A percentile compares a stretch with the other conserved stretches of the same genome.
These are phyloP conservation scores for Zygnema cylindricum DNA, from an alignment of 139 green algal species.

Conservation along the genomic window DNA sequence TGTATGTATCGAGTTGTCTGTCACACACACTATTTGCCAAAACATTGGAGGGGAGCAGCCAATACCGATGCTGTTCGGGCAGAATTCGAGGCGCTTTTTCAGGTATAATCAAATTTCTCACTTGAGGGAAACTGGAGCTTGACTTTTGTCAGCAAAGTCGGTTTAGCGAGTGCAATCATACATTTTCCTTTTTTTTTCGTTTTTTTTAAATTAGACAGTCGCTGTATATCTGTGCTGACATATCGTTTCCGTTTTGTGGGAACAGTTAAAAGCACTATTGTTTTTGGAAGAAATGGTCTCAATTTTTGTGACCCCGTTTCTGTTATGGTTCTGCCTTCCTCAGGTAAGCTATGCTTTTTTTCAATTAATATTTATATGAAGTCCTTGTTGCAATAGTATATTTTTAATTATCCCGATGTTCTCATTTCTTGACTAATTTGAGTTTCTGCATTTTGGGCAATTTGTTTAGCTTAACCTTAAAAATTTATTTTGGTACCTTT, in stretches of 20 bases:
- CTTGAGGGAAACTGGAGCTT: background rate
- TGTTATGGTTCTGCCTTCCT: slow-evolving; percentile 74
- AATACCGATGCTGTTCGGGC: slow-evolving; percentile 83
- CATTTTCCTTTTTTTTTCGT: too few relatives aligned
- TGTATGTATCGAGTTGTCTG: slow-evolving; percentile 80
- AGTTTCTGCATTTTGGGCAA: too few relatives aligned
- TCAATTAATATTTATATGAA: slow-evolving; percentile 1
- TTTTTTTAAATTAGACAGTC: too few relatives aligned
- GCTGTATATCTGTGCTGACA: too few relatives aligned
- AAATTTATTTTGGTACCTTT: too few relatives aligned
- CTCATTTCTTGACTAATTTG: slow-evolving; percentile 11
- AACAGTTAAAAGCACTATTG: slow-evolving; percentile 82
- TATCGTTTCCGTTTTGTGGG: too few relatives aligned
- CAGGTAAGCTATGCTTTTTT: slow-evolving; percentile 20
- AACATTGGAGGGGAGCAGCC: slow-evolving; percentile 75
- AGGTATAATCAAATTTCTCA: slow-evolving; percentile 35
- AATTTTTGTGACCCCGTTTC: slow-evolving; percentile 85
- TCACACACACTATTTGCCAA: slow-evolving; percentile 92
- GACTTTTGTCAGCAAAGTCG: too few relatives aligned
- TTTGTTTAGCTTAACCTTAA: too few relatives aligned
- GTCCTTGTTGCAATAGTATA: background rate
- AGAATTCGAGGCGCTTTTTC: slow-evolving; percentile 73
- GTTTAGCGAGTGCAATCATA: too few relatives aligned
- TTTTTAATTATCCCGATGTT: slow-evolving; percentile 24
- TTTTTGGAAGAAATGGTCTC: slow-evolving; percentile 88